phyloP scores from a whole-genome alignment of 2,329 filamentous ascomycete genomes.

The Ampelomyces quisqualis region DNA sequence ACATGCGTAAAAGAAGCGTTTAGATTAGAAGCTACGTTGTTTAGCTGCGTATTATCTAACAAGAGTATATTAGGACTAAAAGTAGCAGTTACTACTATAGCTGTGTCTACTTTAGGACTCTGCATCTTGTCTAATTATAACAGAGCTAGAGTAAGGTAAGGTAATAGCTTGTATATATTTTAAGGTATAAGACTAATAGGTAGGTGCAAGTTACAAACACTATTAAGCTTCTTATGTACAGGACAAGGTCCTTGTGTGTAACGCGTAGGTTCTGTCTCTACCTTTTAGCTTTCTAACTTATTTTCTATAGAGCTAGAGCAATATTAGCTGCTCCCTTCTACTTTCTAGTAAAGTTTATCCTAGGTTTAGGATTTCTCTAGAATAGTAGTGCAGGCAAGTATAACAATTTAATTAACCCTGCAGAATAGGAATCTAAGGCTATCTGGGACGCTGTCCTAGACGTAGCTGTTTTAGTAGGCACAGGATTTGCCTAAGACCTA shows the following conservation, averaged over 20 bases:
- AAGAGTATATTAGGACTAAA: conserved; percentile 8
- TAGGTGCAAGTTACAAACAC: conserved; percentile 13
- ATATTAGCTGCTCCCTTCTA: conserved; percentile 15
- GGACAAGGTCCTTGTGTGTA: conserved; percentile 9
- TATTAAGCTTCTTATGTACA: conserved; percentile 6
- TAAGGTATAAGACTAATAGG: conserved; percentile 2
- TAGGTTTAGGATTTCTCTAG: conserved; percentile 10
- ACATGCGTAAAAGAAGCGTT: conserved; percentile 18
- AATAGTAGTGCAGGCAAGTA: conserved; percentile 12
- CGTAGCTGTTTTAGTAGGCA: conserved; percentile 14
- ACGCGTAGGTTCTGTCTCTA: conserved; percentile 9
- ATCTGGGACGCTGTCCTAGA: conserved; percentile 12
- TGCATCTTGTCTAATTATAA: conserved; percentile 22
- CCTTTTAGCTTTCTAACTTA: neutral
- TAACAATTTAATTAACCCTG: conserved; percentile 12
- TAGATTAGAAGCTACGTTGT: conserved; percentile 4
- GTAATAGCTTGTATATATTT: conserved; percentile 4
- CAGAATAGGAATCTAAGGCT: conserved; percentile 14
- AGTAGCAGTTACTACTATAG: conserved; percentile 14
- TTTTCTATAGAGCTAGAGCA: conserved; percentile 10
- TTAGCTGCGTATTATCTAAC: conserved; percentile 5
- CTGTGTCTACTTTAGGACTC: conserved; percentile 7
- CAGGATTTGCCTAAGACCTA: conserved; percentile 7
- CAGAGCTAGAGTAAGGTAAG: conserved; percentile 4
- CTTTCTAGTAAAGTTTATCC: conserved; percentile 18